Evolutionary conservation across 2,329 filamentous ascomycete genomes (phyloP), one percentile per base, ranked within the genome.

Genomic region (Aspergillus sp.): DNA sequence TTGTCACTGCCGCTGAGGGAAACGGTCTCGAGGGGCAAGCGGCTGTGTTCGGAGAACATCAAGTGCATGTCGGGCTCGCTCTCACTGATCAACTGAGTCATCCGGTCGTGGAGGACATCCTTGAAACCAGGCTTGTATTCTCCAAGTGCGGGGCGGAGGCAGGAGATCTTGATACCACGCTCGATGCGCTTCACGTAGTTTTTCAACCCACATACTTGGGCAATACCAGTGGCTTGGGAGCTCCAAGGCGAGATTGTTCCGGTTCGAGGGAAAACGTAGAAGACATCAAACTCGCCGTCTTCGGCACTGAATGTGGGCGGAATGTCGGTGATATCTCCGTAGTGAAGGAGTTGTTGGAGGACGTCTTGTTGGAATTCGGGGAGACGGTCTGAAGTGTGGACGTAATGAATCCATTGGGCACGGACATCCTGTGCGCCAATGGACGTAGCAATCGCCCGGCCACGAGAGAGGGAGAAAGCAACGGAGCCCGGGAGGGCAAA

Each of bases 171-270:
- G 67, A 95, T 86, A 52, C 93, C 95, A 66, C 92, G 86, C 78
- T 99, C 95, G 65, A 98, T 90, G 57, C 93, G 88, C 70, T 88
- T 82, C 48, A 88, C 84, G 31, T 89, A 83, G 53, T 85, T 76
- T 43, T 87, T 85, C 59, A 98, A 80, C 24, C 90, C 93, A 72
- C 93, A 98, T 33, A 97, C 93, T 64, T 95, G 87, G 54, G 93
- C 90, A 73, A 98, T 97, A 72, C 87, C 93, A 47, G 93, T 96
- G 27, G 93, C 93, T 75, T 97, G 93, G 56, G 93, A 96, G 77
- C 92, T 97, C 95, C 95, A 99, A 72, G 95, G 95, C 41, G 93
- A 97, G 65, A 96, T 87, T 2, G 86, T 93, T 67, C 86, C 86
- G 17, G 90, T 90, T 64, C 93, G 86, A 19, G 93, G 93, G 47